Base-by-base conservation (phyloP, 495 filamentous ascomycete genomes). In the Neurospora sp. region DNA sequence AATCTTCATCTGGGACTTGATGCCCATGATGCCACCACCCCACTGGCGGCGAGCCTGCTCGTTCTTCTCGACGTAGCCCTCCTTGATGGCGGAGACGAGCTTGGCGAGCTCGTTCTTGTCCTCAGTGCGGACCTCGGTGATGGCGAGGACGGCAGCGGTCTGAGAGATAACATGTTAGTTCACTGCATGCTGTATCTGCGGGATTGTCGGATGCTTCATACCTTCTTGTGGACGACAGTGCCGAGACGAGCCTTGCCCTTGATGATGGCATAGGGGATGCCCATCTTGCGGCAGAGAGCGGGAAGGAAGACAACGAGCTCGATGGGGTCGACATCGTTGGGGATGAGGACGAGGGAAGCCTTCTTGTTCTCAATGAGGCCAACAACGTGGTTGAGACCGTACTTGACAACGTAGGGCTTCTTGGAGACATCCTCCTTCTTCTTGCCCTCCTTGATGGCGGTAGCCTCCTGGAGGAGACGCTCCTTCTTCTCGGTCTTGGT, bases 281-380 rank as follows among this genome's bases (percentile, higher is more conserved):
- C 96, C 94, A 99, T 98, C 93, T 99, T 99, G 85, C 93, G 91
- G 92, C 96, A 99, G 79, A 99, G 90, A 82, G 96, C 94, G 76
- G 96, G 96, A 72, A 99, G 89, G 93, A 97, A 99, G 85, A 98
- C 91, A 83, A 99, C 96, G 78, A 99, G 85, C 89, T 99, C 96
- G 84, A 99, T 98, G 76, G 96, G 96, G 89, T 99, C 96, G 80
- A 99, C 96, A 83, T 99, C 96, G 87, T 99, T 97, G 81, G 96
- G 92, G 83, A 99, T 98, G 77, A 99, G 88, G 81, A 99, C 96
- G 76, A 99, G 88, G 71, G 91, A 89, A 73, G 96, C 95, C 91
- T 99, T 99, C 93, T 98, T 99, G 89, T 98, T 98, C 91, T 99
- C 96, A 82, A 99, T 94, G 76, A 99, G 89, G 75, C 96, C 96